phyloP scores from a whole-genome alignment of 306 rosid genomes.

The Prinsepia uniflora region DNA sequence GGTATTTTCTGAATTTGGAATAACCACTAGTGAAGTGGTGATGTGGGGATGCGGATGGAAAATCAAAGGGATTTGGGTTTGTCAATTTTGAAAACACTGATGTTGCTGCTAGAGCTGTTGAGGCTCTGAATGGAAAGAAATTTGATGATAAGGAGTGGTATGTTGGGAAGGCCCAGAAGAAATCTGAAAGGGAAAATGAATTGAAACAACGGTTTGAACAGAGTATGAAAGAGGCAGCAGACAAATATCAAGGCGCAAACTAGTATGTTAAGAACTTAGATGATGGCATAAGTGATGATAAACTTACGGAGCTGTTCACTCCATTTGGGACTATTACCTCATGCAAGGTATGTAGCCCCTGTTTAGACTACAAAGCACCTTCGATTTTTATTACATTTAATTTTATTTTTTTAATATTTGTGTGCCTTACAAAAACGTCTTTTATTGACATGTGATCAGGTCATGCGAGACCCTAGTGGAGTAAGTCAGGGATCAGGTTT shows the following conservation, averaged over 20 bases:
- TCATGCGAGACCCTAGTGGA: conserved; percentile 96
- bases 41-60: conserved; percentile 96
- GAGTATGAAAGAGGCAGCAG: conserved; percentile 88
- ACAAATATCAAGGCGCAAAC: conserved; percentile 90
- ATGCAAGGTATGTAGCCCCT: conserved; percentile 61
- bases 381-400: neutral
- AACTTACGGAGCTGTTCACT: conserved; percentile 71
- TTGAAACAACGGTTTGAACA: conserved; percentile 70
- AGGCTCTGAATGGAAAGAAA: conserved; percentile 69
- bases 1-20: conserved; percentile 70
- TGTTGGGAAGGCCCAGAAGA: conserved; percentile 94
- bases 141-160: conserved; percentile 83
- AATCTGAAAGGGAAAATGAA: conserved; percentile 86
- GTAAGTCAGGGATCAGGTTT: conserved; percentile 91
- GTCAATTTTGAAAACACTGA: conserved; percentile 84
- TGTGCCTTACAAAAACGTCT: conserved; percentile 10
- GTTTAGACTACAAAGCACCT: neutral
- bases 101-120: conserved; percentile 81
- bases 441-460: conserved; percentile 45
- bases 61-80: conserved; percentile 94
- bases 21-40: conserved; percentile 76
- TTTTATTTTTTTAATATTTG: neutral
- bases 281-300: conserved; percentile 68
- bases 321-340: conserved; percentile 77
- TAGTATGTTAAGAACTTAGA: conserved; percentile 79